These are phyloP conservation scores for Capronia americana DNA, from an alignment of 2,329 filamentous ascomycete species.

Conservation along the genomic window DNA sequence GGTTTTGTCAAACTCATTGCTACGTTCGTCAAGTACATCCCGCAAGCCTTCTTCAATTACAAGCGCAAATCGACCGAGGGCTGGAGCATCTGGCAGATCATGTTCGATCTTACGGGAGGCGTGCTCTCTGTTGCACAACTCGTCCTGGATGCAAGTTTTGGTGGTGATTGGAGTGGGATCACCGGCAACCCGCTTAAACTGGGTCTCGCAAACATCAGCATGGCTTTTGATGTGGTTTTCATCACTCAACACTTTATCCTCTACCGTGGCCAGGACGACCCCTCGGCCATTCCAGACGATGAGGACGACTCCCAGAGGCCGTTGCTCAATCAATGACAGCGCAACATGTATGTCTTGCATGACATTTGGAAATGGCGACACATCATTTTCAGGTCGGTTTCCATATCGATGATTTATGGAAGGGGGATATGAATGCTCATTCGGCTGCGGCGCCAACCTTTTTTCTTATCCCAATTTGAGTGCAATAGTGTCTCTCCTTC, in stretches of 20 bases:
- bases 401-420: neutral
- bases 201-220: constrained; percentile 80
- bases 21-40: constrained; percentile 90
- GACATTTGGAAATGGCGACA: neutral
- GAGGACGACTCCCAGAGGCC: constrained; percentile 23
- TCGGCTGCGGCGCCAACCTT: neutral
- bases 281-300: constrained; percentile 24
- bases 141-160: constrained; percentile 80
- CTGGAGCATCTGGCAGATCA: constrained; percentile 84
- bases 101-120: constrained; percentile 83
- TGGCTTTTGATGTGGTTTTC: constrained; percentile 86
- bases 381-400: neutral
- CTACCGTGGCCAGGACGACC: constrained; percentile 58
- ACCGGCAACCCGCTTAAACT: constrained; percentile 93
- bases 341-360: neutral
- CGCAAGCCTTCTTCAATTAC: constrained; percentile 83
- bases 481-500: neutral
- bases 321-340: constrained; percentile 22
- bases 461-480: neutral
- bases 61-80: constrained; percentile 82
- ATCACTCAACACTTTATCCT: constrained; percentile 86
- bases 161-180: constrained; percentile 87
- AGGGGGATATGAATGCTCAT: neutral
- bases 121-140: constrained; percentile 82
- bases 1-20: constrained; percentile 89